Evolutionary conservation across 306 rosid genomes (phyloP), one percentile per base, ranked within the genome.

Genomic region (Styphnolobium japonicum): DNA sequence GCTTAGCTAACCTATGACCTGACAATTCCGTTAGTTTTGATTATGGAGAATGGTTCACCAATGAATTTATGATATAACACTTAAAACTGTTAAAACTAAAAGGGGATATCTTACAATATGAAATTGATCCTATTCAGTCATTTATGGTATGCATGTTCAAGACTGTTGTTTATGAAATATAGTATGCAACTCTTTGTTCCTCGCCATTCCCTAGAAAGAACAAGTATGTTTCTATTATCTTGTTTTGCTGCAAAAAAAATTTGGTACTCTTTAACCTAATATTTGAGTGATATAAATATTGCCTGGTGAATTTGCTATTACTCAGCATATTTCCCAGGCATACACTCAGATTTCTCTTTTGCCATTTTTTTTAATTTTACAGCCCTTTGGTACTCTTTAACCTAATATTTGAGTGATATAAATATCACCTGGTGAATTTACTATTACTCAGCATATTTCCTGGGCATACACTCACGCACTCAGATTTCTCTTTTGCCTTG

Each of bases 11-110:
- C 51, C n/a, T 34, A 21, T 36, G 48, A 23, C 40, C 10, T 14
- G 53, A 10, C 21, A 2, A 6, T 71, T 29, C 33, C 33, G 67
- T 77, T 63, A 33, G 65, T 18, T 71, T 58, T 40, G 14, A 25
- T 64, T 53, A 55, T 55, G 75, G 39, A 62, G 22, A 31, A 68
- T 65, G 18, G 46, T 55, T 70, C 33, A 21, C 65, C 83, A 27
- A 53, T 56, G 4, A 65, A 55, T 42, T 53, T 40, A 34, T 49
- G 39, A 21, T 39, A 2, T 19, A 27, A 29, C 36, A 9, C 9
- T 22, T 48, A 25, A 71, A 71, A 63, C 61, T 15, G 6, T 60
- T 40, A 51, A 23, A 34, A 62, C n/a, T 60, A 62, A 61, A 39
- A 39, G 23, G 19, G 9, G 55, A 39, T 15, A 6, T 37, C 31